Evolutionary conservation across 208 protist genomes (phyloP), one percentile per base, ranked within the genome.

Genomic region (Kentomonas sorsogonicus): DNA sequence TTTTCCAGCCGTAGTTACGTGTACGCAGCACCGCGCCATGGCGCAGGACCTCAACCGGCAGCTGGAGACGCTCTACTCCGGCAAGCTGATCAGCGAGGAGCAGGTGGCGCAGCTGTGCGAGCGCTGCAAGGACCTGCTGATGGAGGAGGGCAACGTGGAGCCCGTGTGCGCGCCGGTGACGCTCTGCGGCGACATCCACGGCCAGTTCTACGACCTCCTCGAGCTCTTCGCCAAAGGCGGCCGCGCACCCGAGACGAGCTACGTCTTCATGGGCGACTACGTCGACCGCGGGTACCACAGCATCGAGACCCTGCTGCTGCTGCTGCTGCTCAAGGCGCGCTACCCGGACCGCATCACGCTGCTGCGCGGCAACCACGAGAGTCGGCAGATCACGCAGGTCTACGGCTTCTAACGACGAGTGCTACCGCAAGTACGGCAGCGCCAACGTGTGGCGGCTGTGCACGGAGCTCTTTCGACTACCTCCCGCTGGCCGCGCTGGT

Each of bases 361-460:
- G 22, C 89, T 99, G 25, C 95, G 97, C 34, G 97, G 97, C 27
- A 98, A 98, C 74, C 96, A 98, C 75, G 91, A 97, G 66, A 94
- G 82, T 7, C 80, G 96, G 18, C 95, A 98, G 72, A 97, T 99
- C 63, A 98, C 96, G 34, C 90, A 96, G 66, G 92, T 97, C 26
- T 99, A 99, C 80, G 98, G 98, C 31, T 99, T 99, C 71, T 99
- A 99, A 56, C 75, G 98, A 99, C 72, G 98, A 99, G 72, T 99
- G 97, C 66, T 77, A 99, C 53, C 82, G 96, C 53, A 99, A 99
- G 85, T 99, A 99, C 71, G 97, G 97, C 29, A 97, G 86, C 43
- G 97, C 98, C n/a, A 99, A 99, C 64, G 98, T 99, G 25, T 99
- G 99, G 99, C 81, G 95, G 25, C 99, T 99, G 69, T 99, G 97